Evolutionary conservation across 2,329 filamentous ascomycete genomes (phyloP), one percentile per base, ranked within the genome.

Genomic region (Colletotrichum trifolii): DNA sequence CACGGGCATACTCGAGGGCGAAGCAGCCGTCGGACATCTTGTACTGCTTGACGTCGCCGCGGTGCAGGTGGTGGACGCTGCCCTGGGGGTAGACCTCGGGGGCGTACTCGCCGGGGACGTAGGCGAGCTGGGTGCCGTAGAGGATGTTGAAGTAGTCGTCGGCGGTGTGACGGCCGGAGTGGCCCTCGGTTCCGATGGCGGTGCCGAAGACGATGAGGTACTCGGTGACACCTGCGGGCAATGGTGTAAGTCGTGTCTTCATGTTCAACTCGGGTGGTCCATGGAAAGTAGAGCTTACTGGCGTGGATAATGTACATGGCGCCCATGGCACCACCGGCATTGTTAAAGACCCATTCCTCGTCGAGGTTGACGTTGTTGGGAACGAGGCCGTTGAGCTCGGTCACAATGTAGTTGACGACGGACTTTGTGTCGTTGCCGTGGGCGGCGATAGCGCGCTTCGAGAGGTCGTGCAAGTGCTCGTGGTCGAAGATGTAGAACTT

Each of bases 81-180:
- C 92, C 92, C 59, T 86, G 78, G 0, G 86, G 83, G 80, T 93
- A 95, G 67, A 91, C 79, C 78, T 93, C 90, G 39, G 89, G 81
- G 75, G 86, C 83, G 77, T 88, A 92, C 68, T 82, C 75, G 69
- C 90, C 90, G 2, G 89, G 87, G 5, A 87, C 84, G 82, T 93
- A 94, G 69, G 93, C 91, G 72, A 87, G 83, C 79, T 97, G 89
- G 71, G 89, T 88, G 71, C 94, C 94, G 39, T 83, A 83, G 38
- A 97, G 84, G 83, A 97, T 97, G 83, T 94, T 88, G 85, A 97
- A 97, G 84, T 96, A 97, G 83, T 97, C 94, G 79, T 97, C 92
- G 13, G 93, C 93, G 11, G 93, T 95, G 84, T 97, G 94, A 54
- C 93, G 91, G 69, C 94, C 94, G 1, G 88, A 88, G 83, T 97